phyloP scores from a whole-genome alignment of 2,329 filamentous ascomycete species.

The Scleromitrula shiraiana region DNA sequence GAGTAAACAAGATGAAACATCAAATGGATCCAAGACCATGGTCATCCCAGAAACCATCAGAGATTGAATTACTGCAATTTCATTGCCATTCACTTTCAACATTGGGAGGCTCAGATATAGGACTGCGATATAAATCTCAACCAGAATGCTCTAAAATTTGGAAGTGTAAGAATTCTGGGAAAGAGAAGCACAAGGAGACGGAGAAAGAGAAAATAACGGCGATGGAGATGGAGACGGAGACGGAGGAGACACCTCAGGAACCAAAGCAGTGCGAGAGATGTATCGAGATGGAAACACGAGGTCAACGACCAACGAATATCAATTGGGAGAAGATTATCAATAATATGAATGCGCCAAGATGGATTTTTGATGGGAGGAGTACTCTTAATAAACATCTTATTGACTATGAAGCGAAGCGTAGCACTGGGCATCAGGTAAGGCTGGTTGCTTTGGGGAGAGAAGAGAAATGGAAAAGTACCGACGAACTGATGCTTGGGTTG shows the following conservation, averaged over 20 bases:
- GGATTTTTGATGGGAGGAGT: conserved; percentile 40
- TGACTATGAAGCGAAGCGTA: conserved; percentile 23
- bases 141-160: conserved; percentile 23
- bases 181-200: conserved; percentile 13
- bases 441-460: conserved; percentile 16
- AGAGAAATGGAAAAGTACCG: too few species aligned
- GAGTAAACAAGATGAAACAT: background rate
- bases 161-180: conserved; percentile 29
- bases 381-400: conserved; percentile 26
- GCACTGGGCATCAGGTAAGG: conserved; percentile 13
- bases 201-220: conserved; percentile 1
- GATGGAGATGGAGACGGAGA: too few species aligned
- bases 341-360: conserved; percentile 38
- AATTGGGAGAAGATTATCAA: conserved; percentile 40
- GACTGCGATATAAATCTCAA: conserved; percentile 12
- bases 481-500: too few species aligned
- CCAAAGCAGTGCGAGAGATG: too few species aligned
- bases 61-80: background rate
- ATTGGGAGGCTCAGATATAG: background rate
- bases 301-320: too few species aligned
- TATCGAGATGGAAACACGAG: too few species aligned
- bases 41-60: background rate
- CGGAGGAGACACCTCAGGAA: too few species aligned
- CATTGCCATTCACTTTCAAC: background rate
- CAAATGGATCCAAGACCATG: conserved; percentile 21